phyloP scores from a whole-genome alignment of 2,329 filamentous ascomycete species.

The Penicillium sp. region DNA sequence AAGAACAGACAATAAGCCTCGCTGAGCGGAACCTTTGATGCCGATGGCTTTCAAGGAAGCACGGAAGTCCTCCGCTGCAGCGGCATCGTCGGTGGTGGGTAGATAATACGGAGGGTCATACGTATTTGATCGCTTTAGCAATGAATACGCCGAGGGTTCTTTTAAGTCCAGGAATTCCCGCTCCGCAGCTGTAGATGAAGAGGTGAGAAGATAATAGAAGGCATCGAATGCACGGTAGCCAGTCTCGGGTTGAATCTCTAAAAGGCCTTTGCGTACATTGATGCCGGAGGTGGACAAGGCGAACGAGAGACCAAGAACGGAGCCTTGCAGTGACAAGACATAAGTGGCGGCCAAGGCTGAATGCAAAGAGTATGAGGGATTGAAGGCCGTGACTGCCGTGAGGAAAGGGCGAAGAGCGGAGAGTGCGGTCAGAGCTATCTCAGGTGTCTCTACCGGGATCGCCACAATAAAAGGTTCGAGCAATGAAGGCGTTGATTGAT shows the following conservation, averaged over 20 bases:
- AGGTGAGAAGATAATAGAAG: constrained; percentile 93
- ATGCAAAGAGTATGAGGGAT: constrained; percentile 78
- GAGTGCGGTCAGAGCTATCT: constrained; percentile 71
- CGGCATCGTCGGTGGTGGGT: constrained; percentile 86
- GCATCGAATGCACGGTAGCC: constrained; percentile 94
- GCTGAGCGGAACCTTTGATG: constrained; percentile 79
- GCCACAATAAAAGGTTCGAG: constrained; percentile 75
- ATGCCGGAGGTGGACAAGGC: constrained; percentile 83
- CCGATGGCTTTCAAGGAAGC: constrained; percentile 83
- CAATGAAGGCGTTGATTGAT: constrained; percentile 81
- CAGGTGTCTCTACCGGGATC: constrained; percentile 74
- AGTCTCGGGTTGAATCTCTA: constrained; percentile 71
- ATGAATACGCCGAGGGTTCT: constrained; percentile 68
- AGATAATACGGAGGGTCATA: constrained; percentile 84
- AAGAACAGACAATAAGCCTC: constrained; percentile 79
- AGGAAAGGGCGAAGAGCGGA: constrained; percentile 82
- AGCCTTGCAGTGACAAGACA: constrained; percentile 75
- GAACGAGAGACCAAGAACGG: constrained; percentile 69
- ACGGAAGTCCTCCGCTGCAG: constrained; percentile 89
- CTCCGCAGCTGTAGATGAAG: constrained; percentile 83
- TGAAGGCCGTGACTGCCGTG: constrained; percentile 80
- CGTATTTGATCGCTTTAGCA: constrained; percentile 78
- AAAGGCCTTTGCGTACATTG: constrained; percentile 73
- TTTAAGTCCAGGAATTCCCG: constrained; percentile 82
- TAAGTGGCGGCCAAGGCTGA: constrained; percentile 76